A percentile compares a stretch with the other conserved stretches of the same genome.
These are phyloP conservation scores for Saturnispora ahearnii DNA, from an alignment of 805 yeast species.

Conservation along the genomic window DNA sequence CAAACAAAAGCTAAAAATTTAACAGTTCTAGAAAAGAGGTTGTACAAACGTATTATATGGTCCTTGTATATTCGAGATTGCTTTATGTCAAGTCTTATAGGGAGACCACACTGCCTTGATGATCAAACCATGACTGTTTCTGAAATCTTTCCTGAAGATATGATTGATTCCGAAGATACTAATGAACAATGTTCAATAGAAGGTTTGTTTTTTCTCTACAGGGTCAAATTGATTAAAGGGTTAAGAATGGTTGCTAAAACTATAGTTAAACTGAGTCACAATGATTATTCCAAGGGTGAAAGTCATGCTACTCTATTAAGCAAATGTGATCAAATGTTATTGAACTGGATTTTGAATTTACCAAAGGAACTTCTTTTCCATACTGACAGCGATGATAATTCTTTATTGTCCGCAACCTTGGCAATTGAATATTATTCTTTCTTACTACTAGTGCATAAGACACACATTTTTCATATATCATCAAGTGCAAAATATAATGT, in stretches of 20 bases:
- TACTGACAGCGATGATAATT: slow-evolving; percentile 37
- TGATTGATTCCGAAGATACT: slow-evolving; percentile 43
- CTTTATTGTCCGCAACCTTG: slow-evolving; percentile 34
- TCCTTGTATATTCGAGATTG: slow-evolving; percentile 60
- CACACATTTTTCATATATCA: slow-evolving; percentile 42
- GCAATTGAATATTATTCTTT: slow-evolving; percentile 68
- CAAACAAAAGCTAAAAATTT: slow-evolving; percentile 10
- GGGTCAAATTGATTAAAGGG: slow-evolving; percentile 55
- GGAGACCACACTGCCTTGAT: slow-evolving; percentile 63
- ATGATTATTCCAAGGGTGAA: slow-evolving; percentile 17
- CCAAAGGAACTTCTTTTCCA: slow-evolving; percentile 56
- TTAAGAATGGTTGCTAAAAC: slow-evolving; percentile 43
- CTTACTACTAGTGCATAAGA: slow-evolving; percentile 62
- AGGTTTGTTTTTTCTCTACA: slow-evolving; percentile 49
- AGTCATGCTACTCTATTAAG: slow-evolving; percentile 48
- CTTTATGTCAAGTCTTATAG: slow-evolving; percentile 55
- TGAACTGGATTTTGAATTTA: slow-evolving; percentile 63
- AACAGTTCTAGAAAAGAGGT: slow-evolving; percentile 24
- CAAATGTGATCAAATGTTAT: slow-evolving; percentile 68
- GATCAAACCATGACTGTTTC: slow-evolving; percentile 63
- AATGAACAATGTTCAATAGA: slow-evolving; percentile 24
- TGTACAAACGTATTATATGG: slow-evolving; percentile 75
- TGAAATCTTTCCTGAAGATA: slow-evolving; percentile 58
- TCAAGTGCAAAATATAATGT: slow-evolving; percentile 27
- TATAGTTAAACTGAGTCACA: slow-evolving; percentile 2